Conservation (phyloP, 1,284 basidiomycete species). For the Leccinum subatratum region DNA sequence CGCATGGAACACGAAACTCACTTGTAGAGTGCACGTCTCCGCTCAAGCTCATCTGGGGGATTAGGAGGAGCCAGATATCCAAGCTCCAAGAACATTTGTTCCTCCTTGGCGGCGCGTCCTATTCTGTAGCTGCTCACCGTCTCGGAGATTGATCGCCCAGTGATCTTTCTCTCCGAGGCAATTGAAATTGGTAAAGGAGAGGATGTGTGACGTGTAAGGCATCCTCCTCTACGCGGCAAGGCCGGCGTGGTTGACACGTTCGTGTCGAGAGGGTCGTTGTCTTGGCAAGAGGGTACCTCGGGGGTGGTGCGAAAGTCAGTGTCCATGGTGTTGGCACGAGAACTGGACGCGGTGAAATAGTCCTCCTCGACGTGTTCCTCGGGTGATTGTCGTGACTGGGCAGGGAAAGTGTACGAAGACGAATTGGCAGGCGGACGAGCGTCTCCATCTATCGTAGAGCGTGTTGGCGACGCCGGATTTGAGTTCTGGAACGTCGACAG, state of each 20-base stretch:
- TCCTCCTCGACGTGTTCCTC: slow-evolving; percentile 30
- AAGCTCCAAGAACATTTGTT: slow-evolving; percentile 53
- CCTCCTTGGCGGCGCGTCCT: slow-evolving; percentile 55
- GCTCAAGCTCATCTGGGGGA: slow-evolving; percentile 75
- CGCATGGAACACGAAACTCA: slow-evolving; percentile 33
- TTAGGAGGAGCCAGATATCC: slow-evolving; percentile 77
- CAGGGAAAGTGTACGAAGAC: slow-evolving; percentile 10
- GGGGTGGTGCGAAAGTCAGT: slow-evolving; percentile 8
- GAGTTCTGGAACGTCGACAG: slow-evolving; percentile 29
- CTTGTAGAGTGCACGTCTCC: slow-evolving; percentile 77
- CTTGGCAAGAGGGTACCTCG: slow-evolving; percentile 29
- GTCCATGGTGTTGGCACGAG: slow-evolving; percentile 27
- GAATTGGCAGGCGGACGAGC: slow-evolving; percentile 10
- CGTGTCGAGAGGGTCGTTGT: slow-evolving; percentile 27
- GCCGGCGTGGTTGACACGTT: slow-evolving; percentile 36
- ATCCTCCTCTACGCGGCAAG: slow-evolving; percentile 46
- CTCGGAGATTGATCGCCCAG: slow-evolving; percentile 39
- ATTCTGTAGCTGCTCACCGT: slow-evolving; percentile 33
- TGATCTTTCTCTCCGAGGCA: slow-evolving; percentile 37
- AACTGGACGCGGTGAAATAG: slow-evolving; percentile 29
- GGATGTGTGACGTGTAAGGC: slow-evolving; percentile 56
- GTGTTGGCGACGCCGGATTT: slow-evolving; percentile 24
- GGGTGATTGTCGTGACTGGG: slow-evolving; percentile 26
- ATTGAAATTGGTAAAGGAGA: slow-evolving; percentile 50
- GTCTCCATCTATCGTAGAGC: slow-evolving; percentile 12